phyloP scores from a whole-genome alignment of 768 basidiomycete genomes.

The Collybiopsis confluens region DNA sequence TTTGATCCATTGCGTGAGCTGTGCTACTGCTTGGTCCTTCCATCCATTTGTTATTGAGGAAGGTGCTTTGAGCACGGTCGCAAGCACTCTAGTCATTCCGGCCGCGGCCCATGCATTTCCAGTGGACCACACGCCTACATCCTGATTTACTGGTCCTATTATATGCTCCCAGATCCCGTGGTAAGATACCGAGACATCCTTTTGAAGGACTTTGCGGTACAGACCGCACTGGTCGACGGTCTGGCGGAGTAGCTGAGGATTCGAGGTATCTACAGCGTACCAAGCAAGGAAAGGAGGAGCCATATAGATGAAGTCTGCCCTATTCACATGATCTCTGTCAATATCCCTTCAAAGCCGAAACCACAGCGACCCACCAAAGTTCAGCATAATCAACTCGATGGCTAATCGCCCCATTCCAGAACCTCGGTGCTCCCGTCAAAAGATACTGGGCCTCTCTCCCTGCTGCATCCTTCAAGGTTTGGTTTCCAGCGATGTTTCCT shows the following conservation, averaged over 20 bases:
- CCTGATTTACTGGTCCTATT: slow-evolving; percentile 16
- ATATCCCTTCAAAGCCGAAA: too few species aligned
- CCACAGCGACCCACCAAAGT: slow-evolving; percentile 37
- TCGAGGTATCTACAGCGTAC: slow-evolving; percentile 52
- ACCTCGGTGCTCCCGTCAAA: slow-evolving; percentile 31
- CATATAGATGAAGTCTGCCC: slow-evolving; percentile 46
- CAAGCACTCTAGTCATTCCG: slow-evolving; percentile 26
- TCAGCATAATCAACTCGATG: slow-evolving; percentile 35
- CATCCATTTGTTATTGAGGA: slow-evolving; percentile 19
- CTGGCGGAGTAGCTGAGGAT: slow-evolving; percentile 30
- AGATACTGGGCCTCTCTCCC: slow-evolving; percentile 27
- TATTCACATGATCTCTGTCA: neutral
- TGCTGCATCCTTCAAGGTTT: slow-evolving; percentile 29
- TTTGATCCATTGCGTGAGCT: slow-evolving; percentile 34
- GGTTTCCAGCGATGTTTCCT: slow-evolving; percentile 26
- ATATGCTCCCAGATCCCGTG: slow-evolving; percentile 36
- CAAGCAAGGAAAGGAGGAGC: slow-evolving; percentile 85
- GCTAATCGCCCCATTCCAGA: slow-evolving; percentile 41
- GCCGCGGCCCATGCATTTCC: slow-evolving; percentile 19
- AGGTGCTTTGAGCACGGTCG: slow-evolving; percentile 39
- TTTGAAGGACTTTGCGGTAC: slow-evolving; percentile 25
- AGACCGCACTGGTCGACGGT: slow-evolving; percentile 45
- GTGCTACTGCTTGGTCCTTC: slow-evolving; percentile 20
- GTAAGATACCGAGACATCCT: slow-evolving; percentile 9
- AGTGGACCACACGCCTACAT: slow-evolving; percentile 18